Evolutionary conservation across 2,329 filamentous ascomycete species (phyloP).

Genomic region (Fusarium sp.): DNA sequence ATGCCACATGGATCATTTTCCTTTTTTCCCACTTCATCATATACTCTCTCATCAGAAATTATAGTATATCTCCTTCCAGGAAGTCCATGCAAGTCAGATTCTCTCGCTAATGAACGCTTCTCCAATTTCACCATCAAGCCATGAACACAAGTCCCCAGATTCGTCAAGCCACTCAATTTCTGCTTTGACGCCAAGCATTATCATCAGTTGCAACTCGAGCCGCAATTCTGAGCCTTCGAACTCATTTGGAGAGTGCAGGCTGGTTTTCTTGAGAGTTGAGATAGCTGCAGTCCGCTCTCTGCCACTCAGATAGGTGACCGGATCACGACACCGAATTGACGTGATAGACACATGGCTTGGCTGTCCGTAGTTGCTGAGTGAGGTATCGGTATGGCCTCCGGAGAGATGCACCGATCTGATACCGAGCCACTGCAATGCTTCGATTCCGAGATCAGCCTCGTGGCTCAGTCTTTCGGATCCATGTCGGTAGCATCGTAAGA

Average conservation of each 20-base stretch:
- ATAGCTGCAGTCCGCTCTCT: constrained; percentile 67
- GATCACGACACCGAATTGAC: constrained; percentile 40
- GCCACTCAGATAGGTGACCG: constrained; percentile 53
- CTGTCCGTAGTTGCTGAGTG: not conserved
- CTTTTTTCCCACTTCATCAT: too few relatives aligned
- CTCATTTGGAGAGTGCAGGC: constrained; percentile 38
- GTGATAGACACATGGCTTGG: constrained; percentile 34
- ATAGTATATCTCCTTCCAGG: not conserved
- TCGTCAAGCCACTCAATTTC: constrained; percentile 78
- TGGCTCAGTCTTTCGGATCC: constrained; percentile 71
- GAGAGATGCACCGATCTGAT: constrained; percentile 56
- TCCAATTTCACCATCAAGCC: constrained; percentile 57
- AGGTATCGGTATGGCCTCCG: not conserved
- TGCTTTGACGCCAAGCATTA: constrained; percentile 76
- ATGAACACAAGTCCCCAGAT: constrained; percentile 56
- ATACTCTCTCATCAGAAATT: too few relatives aligned
- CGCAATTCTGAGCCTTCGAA: constrained; percentile 51
- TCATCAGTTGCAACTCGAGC: constrained; percentile 73
- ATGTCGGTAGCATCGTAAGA: constrained; percentile 76
- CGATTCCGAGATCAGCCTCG: constrained; percentile 61
- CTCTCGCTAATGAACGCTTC: constrained; percentile 1
- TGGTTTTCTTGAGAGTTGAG: constrained; percentile 58
- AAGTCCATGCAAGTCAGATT: not conserved
- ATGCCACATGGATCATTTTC: too few relatives aligned
- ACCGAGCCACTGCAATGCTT: constrained; percentile 71